phyloP scores from a whole-genome alignment of 2,329 filamentous ascomycete genomes.

The Neurospora sp. region DNA sequence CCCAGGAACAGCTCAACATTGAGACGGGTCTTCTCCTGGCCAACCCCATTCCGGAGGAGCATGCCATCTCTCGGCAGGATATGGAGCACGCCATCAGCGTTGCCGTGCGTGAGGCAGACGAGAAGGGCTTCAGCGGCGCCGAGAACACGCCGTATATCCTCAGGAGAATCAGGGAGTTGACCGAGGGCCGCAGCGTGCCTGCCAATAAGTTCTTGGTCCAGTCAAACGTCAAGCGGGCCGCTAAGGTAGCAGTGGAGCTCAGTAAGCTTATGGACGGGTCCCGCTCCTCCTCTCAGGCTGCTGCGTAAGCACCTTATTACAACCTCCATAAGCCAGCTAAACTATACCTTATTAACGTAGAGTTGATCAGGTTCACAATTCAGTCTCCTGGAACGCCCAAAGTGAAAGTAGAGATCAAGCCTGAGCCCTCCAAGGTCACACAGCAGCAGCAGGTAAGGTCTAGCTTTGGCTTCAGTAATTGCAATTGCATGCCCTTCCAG shows the following conservation, averaged over 20 bases:
- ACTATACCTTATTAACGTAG: neutral
- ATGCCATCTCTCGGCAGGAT: constrained; percentile 58
- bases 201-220: constrained; percentile 61
- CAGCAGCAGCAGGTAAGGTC: neutral
- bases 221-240: constrained; percentile 44
- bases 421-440: neutral
- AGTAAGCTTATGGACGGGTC: constrained; percentile 30
- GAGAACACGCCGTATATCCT: constrained; percentile 82
- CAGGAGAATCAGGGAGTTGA: constrained; percentile 68
- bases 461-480: neutral
- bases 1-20: constrained; percentile 63
- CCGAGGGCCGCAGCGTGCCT: constrained; percentile 56
- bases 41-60: constrained; percentile 69
- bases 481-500: neutral
- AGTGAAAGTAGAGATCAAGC: neutral
- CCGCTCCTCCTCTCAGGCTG: neutral
- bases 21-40: constrained; percentile 78
- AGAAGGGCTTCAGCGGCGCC: constrained; percentile 59
- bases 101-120: constrained; percentile 55
- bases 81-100: constrained; percentile 62
- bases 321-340: neutral
- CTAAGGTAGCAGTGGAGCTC: constrained; percentile 44
- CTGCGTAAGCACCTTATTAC: neutral
- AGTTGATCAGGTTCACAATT: constrained; percentile 3
- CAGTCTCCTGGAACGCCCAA: constrained; percentile 1